A percentile compares a stretch with the other conserved stretches of the same genome.
Conservation (phyloP, 75 land plant species). For the Sequoia sempervirens region DNA sequence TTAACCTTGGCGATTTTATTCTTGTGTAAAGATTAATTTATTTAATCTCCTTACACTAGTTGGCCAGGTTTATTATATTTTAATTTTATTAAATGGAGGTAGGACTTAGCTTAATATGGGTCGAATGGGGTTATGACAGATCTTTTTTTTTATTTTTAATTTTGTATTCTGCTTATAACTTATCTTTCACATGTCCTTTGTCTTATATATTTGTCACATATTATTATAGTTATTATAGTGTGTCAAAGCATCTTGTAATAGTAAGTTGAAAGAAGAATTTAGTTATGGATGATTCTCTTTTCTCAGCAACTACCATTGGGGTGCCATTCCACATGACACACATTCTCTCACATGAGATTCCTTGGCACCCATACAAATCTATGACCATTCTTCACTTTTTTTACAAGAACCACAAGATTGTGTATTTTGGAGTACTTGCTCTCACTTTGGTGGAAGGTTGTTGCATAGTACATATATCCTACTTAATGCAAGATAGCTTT, state of each 20-base stretch:
- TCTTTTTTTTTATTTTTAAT: no score
- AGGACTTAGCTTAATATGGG: no score
- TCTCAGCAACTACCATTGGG: background rate
- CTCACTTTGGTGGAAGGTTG: background rate
- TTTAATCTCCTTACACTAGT: no score
- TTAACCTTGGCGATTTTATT: no score
- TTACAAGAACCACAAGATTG: background rate
- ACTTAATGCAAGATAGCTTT: constrained; percentile 3
- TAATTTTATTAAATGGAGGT: no score
- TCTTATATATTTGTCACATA: background rate
- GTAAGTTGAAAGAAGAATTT: background rate
- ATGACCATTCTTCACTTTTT: background rate
- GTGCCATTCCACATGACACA: background rate
- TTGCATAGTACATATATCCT: background rate
- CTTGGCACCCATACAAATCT: background rate
- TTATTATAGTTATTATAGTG: background rate
- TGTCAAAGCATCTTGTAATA: background rate
- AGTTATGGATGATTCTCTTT: background rate
- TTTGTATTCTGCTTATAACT: background rate
- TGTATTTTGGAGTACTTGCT: no score
- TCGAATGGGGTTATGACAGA: no score
- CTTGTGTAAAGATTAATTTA: no score
- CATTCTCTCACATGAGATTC: background rate
- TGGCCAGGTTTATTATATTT: no score
- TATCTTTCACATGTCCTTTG: background rate